Percentiles rank a stretch among this genome's conserved stretches.
Evolutionary conservation across 495 filamentous ascomycete species (phyloP).

Genomic region (Penicillium odoratum): DNA sequence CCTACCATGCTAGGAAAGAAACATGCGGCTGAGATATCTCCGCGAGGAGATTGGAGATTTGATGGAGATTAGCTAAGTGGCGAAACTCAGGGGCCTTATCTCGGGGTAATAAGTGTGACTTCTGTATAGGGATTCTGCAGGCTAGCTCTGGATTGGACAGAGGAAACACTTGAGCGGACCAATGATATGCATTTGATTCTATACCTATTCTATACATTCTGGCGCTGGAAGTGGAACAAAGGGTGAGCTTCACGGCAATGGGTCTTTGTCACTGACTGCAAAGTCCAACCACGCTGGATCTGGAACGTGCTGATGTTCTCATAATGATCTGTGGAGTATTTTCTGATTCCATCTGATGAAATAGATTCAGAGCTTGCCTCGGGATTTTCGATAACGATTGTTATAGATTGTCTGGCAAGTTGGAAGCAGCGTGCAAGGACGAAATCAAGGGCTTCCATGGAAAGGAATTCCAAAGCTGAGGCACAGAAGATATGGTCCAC

Average conservation of each 20-base stretch:
- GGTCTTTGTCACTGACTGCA: neutral
- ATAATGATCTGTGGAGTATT: neutral
- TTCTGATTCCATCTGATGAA: neutral
- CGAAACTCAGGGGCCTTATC: neutral
- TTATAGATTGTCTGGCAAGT: constrained; percentile 7
- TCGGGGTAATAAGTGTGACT: neutral
- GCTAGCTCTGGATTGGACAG: neutral
- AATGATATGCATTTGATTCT: neutral
- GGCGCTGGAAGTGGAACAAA: neutral
- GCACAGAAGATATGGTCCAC: constrained; percentile 17
- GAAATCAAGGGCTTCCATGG: constrained; percentile 13
- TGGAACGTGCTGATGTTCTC: constrained; percentile 7
- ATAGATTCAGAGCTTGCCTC: neutral
- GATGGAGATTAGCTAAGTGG: neutral
- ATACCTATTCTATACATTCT: neutral
- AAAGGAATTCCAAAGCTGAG: constrained; percentile 9
- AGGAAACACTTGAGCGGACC: too few species aligned
- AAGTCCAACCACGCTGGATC: neutral
- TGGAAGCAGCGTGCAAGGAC: constrained; percentile 15
- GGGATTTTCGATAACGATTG: constrained; percentile 1
- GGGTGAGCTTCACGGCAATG: neutral
- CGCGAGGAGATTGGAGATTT: neutral
- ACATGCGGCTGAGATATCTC: constrained; percentile 1
- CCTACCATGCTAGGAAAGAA: neutral
- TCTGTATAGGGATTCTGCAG: neutral